Conservation (phyloP, 441 rosid genomes). For the Macaranga tanarius region DNA sequence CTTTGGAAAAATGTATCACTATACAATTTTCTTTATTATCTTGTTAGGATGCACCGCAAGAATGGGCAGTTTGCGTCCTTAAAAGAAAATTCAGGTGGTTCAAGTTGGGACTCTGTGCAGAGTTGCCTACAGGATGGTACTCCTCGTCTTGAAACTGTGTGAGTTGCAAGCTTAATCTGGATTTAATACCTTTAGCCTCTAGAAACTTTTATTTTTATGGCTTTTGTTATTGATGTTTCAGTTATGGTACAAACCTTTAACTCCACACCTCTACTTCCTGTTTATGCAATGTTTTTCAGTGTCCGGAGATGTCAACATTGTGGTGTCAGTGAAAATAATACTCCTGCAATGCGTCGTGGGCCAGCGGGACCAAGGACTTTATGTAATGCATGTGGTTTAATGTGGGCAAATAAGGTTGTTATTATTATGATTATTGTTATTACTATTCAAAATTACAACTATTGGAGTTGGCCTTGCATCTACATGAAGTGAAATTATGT, state of each 20-base stretch:
- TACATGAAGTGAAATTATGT: background rate
- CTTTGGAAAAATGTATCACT: background rate
- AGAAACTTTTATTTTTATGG: slow-evolving; percentile 17
- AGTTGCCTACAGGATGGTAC: slow-evolving; percentile 46
- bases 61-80: slow-evolving; percentile 77
- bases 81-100: slow-evolving; percentile 50
- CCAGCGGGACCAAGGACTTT: slow-evolving; percentile 85
- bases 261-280: background rate
- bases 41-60: slow-evolving; percentile 70
- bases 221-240: background rate
- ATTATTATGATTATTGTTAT: no score
- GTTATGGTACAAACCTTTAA: background rate
- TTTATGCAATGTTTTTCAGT: slow-evolving; percentile 37
- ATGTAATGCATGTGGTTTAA: slow-evolving; percentile 80
- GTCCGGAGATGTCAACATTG: slow-evolving; percentile 65
- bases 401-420: slow-evolving; percentile 84
- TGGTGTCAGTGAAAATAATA: slow-evolving; percentile 61
- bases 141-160: slow-evolving; percentile 56
- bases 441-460: no score
- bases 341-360: slow-evolving; percentile 88
- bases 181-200: slow-evolving; percentile 13
- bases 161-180: slow-evolving; percentile 36
- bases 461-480: background rate
- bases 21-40: slow-evolving; percentile 16
- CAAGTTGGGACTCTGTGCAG: slow-evolving; percentile 50